Base-by-base conservation (phyloP, 345 rosid genomes). In the Camelina hispida region DNA sequence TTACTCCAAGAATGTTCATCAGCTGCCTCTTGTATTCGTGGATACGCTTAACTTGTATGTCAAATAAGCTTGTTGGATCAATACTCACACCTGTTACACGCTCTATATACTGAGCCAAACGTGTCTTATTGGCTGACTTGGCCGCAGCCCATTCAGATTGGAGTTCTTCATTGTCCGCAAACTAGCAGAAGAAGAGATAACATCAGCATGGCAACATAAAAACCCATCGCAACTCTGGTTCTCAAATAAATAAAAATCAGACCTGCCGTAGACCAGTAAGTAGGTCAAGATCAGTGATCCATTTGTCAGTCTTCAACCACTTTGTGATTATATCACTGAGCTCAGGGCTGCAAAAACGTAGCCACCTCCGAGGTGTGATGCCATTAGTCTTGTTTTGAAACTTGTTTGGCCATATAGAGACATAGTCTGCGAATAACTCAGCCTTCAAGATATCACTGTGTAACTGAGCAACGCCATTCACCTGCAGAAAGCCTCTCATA, bases 301-400 rank as follows among this genome's bases (percentile, higher is more conserved):
- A 94, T 65, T 85, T 78, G 74, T 94, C 93, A 35, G 97, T 90
- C 81, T 88, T 88, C 73, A 94, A 84, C 93, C 96, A 86, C 81
- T 88, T 91, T 40, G 96, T 90, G 79, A 94, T 94, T 77, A 94
- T 87, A 74, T 81, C 80, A 85, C 98, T 90, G 48, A 94, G 96
- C 87, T 91, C 96, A 69, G 97, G 97, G 80, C 87, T 94, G 85
- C 98, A 94, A 80, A 94, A 94, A 35, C 87, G 83, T 72, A 94
- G 92, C 98, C 98, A 94, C 42, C 98, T 85, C 55, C 96, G 96
- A 73, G 98, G 97, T 69, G 98, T 94, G 53, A 94, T 88, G 63
- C 98, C 98, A 73, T 94, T 94, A 54, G 97, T 94, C 82, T 94
- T 94, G 56, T 94, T 94, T 83, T 94, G 97, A 81, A 94, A 91